Evolutionary conservation across 2,329 filamentous ascomycete genomes (phyloP).

Genomic region (Ciborinia camelliae): DNA sequence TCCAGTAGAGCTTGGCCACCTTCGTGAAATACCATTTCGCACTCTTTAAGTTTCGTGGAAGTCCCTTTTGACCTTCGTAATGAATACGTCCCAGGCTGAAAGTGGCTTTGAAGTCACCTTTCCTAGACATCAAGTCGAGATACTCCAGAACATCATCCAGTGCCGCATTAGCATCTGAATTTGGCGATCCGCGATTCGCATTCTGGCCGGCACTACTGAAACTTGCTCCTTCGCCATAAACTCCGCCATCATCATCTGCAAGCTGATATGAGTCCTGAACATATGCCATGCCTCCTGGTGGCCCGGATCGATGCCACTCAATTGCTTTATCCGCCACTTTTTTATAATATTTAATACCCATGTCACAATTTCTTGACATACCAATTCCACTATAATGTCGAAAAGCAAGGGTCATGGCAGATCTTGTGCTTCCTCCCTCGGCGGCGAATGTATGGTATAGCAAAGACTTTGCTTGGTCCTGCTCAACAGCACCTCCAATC

Average conservation of each 20-base stretch:
- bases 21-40: constrained; percentile 67
- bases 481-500: constrained; percentile 73
- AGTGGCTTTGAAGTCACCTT: constrained; percentile 68
- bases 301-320: constrained; percentile 80
- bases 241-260: constrained; percentile 84
- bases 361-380: constrained; percentile 79
- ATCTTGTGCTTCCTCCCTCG: constrained; percentile 73
- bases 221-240: constrained; percentile 94
- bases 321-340: constrained; percentile 91
- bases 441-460: constrained; percentile 95
- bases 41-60: constrained; percentile 58
- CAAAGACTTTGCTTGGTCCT: constrained; percentile 86
- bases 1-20: constrained; percentile 66
- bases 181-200: constrained; percentile 67
- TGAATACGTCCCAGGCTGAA: constrained; percentile 66
- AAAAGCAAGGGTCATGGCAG: constrained; percentile 91
- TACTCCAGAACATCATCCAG: constrained; percentile 95
- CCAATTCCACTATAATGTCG: constrained; percentile 83
- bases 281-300: constrained; percentile 80
- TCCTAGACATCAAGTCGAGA: constrained; percentile 67
- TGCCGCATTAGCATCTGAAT: constrained; percentile 78
- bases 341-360: constrained; percentile 85
- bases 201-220: constrained; percentile 82
- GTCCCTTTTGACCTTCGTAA: constrained; percentile 62
- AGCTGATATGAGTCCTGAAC: constrained; percentile 77